phyloP scores from a whole-genome alignment of 169 alveolate genomes.

The Plasmodium chabaudi region DNA sequence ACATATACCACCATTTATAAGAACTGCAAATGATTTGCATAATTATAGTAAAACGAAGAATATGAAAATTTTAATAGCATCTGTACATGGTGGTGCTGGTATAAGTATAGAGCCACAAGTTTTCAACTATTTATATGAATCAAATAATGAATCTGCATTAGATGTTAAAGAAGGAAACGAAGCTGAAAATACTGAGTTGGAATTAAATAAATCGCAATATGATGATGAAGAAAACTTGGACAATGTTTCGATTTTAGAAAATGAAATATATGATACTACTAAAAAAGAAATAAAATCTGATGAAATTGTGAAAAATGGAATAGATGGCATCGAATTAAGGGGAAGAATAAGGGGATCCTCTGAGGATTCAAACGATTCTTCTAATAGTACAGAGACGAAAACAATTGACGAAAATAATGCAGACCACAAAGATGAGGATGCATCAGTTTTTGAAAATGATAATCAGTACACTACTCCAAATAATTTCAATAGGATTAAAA shows the following conservation, averaged over 20 bases:
- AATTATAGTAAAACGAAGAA: slow-evolving; percentile 30
- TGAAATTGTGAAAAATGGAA: neutral
- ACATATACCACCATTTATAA: slow-evolving; percentile 32
- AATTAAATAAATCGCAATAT: neutral
- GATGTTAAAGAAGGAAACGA: neutral
- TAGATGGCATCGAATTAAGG: neutral
- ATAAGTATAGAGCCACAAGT: slow-evolving; percentile 31
- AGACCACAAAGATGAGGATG: slow-evolving; percentile 22
- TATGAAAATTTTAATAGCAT: slow-evolving; percentile 41
- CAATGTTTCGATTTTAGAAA: neutral
- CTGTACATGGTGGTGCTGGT: slow-evolving; percentile 22
- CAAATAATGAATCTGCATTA: slow-evolving; percentile 1
- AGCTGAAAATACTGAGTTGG: neutral
- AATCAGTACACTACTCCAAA: slow-evolving; percentile 18
- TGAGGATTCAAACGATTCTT: neutral
- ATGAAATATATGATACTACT: neutral
- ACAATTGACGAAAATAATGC: neutral
- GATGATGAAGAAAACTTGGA: neutral
- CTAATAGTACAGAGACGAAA: no score
- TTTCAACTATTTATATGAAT: slow-evolving; percentile 36
- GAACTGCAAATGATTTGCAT: slow-evolving; percentile 36
- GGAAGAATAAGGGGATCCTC: neutral
- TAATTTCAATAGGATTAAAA: slow-evolving; percentile 21
- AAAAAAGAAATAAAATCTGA: neutral
- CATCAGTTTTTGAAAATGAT: slow-evolving; percentile 33